phyloP scores from a whole-genome alignment of 192 early-diverging fungal genomes.

The Backusella tarrabulga region DNA sequence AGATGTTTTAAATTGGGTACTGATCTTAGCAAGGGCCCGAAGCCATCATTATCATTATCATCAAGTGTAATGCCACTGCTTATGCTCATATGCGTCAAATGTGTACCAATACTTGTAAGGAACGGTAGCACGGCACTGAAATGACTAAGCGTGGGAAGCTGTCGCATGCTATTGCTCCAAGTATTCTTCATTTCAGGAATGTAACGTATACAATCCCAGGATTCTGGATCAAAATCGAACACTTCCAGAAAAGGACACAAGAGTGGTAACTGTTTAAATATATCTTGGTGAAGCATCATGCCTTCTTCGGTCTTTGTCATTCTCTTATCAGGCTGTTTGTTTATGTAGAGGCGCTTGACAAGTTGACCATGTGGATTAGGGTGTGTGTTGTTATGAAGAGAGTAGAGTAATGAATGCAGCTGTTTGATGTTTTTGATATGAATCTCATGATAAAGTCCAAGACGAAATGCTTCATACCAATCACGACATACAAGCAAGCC shows the following conservation, averaged over 20 bases:
- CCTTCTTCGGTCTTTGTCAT: neutral
- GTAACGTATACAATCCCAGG: neutral
- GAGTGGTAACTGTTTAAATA: neutral
- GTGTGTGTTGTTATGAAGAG: neutral
- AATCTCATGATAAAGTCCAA: neutral
- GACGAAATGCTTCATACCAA: neutral
- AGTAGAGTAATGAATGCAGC: neutral
- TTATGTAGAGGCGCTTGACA: neutral
- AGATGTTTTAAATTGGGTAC: neutral
- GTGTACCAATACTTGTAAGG: neutral
- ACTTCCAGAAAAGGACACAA: neutral
- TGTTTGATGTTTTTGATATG: neutral
- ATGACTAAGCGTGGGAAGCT: neutral
- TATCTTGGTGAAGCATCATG: neutral
- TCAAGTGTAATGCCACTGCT: neutral
- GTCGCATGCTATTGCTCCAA: neutral
- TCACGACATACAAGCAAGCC: neutral
- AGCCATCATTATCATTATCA: neutral
- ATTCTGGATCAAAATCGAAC: neutral
- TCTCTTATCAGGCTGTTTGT: neutral
- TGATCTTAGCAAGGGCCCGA: neutral
- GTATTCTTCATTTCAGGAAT: neutral
- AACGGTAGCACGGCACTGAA: neutral
- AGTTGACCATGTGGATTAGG: neutral
- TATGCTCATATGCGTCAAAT: constrained; percentile 4